These are phyloP conservation scores for Emmonsia crescens DNA, from an alignment of 2,329 filamentous ascomycete genomes.

Conservation along the genomic window DNA sequence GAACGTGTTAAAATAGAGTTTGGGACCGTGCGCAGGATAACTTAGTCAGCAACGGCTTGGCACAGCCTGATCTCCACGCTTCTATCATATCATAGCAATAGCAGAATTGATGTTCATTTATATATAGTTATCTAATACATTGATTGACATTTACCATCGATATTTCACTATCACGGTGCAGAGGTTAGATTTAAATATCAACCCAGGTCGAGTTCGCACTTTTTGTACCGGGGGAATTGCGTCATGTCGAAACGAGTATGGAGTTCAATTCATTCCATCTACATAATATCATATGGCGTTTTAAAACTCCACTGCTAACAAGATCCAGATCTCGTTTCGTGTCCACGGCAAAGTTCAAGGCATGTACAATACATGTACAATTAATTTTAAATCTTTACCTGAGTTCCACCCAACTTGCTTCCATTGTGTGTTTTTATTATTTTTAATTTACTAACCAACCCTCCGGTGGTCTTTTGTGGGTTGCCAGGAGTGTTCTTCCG, in stretches of 20 bases:
- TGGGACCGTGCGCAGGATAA: not conserved
- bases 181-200: not conserved
- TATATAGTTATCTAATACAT: too few relatives aligned
- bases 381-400: not conserved
- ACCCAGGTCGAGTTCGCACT: not conserved
- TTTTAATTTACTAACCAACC: not conserved
- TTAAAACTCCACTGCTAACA: not conserved
- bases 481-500: constrained; percentile 4
- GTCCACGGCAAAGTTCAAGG: constrained; percentile 5
- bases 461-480: too few relatives aligned
- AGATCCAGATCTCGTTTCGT: constrained; percentile 1
- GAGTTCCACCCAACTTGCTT: too few relatives aligned
- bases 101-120: too few relatives aligned
- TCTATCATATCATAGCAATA: too few relatives aligned
- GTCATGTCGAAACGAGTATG: constrained; percentile 2
- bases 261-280: not conserved
- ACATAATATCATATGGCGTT: too few relatives aligned
- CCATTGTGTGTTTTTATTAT: too few relatives aligned
- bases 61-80: too few relatives aligned
- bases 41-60: not conserved
- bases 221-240: not conserved
- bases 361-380: not conserved
- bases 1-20: not conserved
- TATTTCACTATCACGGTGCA: not conserved
- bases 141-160: not conserved